phyloP scores from a whole-genome alignment of 2,329 filamentous ascomycete genomes.

The Fusarium sp. region DNA sequence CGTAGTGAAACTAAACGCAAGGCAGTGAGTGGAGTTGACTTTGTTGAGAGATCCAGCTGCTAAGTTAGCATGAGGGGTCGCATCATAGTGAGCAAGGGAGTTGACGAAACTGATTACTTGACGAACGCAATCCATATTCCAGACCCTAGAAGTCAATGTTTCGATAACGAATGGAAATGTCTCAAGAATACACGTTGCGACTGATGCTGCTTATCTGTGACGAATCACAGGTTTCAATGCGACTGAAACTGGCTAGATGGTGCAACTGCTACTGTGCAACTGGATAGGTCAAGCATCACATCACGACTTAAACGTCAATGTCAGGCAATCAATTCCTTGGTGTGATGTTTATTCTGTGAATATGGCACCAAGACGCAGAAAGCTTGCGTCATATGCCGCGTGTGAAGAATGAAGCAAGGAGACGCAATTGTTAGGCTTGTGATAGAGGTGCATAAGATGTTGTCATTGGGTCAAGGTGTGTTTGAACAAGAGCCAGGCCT shows the following conservation, averaged over 20 bases:
- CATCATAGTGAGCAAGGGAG: neutral
- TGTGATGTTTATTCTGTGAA: neutral
- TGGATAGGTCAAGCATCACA: neutral
- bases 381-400: neutral
- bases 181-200: neutral
- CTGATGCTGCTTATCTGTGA: neutral
- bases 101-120: neutral
- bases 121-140: neutral
- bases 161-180: neutral
- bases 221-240: neutral
- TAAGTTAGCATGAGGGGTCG: neutral
- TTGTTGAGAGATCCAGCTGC: neutral
- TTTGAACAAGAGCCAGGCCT: neutral
- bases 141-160: neutral
- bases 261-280: neutral
- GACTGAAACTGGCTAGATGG: neutral
- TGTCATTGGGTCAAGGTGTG: neutral
- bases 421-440: neutral
- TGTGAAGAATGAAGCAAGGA: neutral
- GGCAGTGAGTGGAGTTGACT: neutral
- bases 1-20: neutral
- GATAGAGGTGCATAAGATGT: neutral
- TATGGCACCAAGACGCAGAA: neutral
- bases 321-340: neutral
- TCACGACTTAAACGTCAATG: neutral